Percentiles rank a stretch among this genome's conserved stretches.
Conservation (phyloP, 495 filamentous ascomycete genomes). For the Polyplosphaeria fusca region DNA sequence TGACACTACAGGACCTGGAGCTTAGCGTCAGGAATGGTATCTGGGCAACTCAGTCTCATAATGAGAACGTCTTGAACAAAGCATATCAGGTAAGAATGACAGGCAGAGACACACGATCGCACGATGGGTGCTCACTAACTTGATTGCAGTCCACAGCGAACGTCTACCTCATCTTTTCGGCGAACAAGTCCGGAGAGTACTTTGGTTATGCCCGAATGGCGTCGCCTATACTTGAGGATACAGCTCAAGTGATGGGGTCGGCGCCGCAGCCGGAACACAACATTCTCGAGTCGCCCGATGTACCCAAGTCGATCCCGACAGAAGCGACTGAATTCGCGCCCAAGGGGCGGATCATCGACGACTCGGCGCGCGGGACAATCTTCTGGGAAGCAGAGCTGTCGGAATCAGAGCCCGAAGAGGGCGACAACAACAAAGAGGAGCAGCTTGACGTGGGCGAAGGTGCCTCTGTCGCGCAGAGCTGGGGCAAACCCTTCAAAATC, state of each 20-base stretch:
- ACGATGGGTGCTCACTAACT: slow-evolving; percentile 20
- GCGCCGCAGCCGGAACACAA: slow-evolving; percentile 56
- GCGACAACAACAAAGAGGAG: slow-evolving; percentile 35
- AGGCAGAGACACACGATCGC: no score
- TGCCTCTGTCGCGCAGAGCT: slow-evolving; percentile 53
- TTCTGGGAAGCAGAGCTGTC: slow-evolving; percentile 86
- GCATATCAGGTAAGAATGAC: slow-evolving; percentile 81
- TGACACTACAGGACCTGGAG: slow-evolving; percentile 92
- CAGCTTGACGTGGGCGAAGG: slow-evolving; percentile 42
- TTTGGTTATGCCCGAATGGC: slow-evolving; percentile 94
- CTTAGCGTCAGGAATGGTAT: slow-evolving; percentile 80
- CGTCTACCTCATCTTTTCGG: slow-evolving; percentile 95
- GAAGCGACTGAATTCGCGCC: slow-evolving; percentile 77
- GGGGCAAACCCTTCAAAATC: slow-evolving; percentile 90
- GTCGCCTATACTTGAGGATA: slow-evolving; percentile 76
- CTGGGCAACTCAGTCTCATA: slow-evolving; percentile 95
- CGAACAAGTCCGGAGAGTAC: slow-evolving; percentile 97
- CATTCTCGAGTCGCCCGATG: slow-evolving; percentile 54
- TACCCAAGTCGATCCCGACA: slow-evolving; percentile 73
- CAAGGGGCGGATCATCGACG: slow-evolving; percentile 85
- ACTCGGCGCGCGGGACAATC: slow-evolving; percentile 86
- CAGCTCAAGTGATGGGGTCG: slow-evolving; percentile 63
- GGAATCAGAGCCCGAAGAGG: slow-evolving; percentile 40
- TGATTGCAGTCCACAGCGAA: slow-evolving; percentile 64
- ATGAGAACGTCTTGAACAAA: slow-evolving; percentile 77